phyloP scores from a whole-genome alignment of 2,329 filamentous ascomycete species.

The Fusarium solani-melongenae region DNA sequence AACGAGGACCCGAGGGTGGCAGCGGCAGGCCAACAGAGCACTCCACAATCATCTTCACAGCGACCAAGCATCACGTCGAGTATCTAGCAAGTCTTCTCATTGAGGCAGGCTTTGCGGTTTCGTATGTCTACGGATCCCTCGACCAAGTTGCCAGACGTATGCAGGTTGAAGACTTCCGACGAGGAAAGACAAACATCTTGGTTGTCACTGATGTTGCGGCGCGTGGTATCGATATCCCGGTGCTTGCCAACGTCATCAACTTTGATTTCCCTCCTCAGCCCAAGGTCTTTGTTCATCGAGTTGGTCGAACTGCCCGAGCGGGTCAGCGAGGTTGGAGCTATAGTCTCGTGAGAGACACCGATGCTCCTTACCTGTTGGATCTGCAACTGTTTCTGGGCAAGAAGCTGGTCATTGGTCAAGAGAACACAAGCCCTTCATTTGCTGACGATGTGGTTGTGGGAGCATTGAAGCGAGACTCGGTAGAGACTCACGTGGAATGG shows the following conservation, averaged over 20 bases:
- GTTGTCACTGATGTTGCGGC: constrained; percentile 98
- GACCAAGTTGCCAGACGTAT: constrained; percentile 94
- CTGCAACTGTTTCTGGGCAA: constrained; percentile 94
- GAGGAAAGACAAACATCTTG: constrained; percentile 86
- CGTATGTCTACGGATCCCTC: constrained; percentile 93
- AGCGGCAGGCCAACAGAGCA: constrained; percentile 81
- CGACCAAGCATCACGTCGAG: constrained; percentile 97
- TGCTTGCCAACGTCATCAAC: constrained; percentile 97
- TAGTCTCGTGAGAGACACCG: constrained; percentile 87
- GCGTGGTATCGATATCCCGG: constrained; percentile 96
- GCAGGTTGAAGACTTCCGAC: constrained; percentile 90
- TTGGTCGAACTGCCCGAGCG: constrained; percentile 94
- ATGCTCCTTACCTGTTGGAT: constrained; percentile 92
- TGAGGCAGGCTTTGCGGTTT: constrained; percentile 85
- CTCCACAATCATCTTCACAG: constrained; percentile 94
- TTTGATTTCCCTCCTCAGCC: constrained; percentile 98
- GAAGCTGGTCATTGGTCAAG: constrained; percentile 80
- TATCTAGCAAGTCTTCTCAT: constrained; percentile 87
- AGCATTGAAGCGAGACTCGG: constrained; percentile 74
- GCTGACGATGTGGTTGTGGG: constrained; percentile 88
- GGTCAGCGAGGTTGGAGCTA: constrained; percentile 95
- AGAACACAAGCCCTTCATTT: constrained; percentile 73
- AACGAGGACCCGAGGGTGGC: constrained; percentile 66
- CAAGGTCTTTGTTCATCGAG: constrained; percentile 96
- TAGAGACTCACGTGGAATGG: constrained; percentile 85